These are phyloP conservation scores for Fusarium nygamai DNA, from an alignment of 2,329 filamentous ascomycete genomes.

Conservation along the genomic window DNA sequence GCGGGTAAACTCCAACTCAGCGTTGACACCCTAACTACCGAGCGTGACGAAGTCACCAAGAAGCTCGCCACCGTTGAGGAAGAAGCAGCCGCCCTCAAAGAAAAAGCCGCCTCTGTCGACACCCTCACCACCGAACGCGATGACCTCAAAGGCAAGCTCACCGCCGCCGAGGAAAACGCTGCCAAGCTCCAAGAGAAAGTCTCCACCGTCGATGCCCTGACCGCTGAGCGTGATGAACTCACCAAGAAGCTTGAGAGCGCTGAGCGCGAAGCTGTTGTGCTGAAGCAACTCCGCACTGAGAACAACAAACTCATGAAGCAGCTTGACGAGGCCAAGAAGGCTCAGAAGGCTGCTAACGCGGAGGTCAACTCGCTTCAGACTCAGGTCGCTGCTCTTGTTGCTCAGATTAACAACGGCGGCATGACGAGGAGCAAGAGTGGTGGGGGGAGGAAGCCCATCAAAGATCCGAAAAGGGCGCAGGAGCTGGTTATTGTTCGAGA, in stretches of 20 bases:
- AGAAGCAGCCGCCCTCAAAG: constrained; percentile 24
- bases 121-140: constrained; percentile 27
- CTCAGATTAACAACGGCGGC: constrained; percentile 25
- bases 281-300: constrained; percentile 35
- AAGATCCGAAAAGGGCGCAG: constrained; percentile 40
- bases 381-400: constrained; percentile 34
- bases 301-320: constrained; percentile 40
- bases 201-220: constrained; percentile 14
- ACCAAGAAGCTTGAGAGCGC: constrained; percentile 36
- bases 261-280: constrained; percentile 33
- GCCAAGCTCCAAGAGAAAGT: constrained; percentile 17
- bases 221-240: constrained; percentile 25
- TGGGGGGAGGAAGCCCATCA: constrained; percentile 31
- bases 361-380: constrained; percentile 33
- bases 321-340: constrained; percentile 37
- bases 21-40: constrained; percentile 8
- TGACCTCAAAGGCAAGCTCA: constrained; percentile 29
- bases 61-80: constrained; percentile 34
- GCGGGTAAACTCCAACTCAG: constrained; percentile 29
- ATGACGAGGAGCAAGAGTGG: constrained; percentile 22
- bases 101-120: constrained; percentile 28
- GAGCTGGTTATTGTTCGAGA: constrained; percentile 43
- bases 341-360: constrained; percentile 32
- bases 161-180: constrained; percentile 11
- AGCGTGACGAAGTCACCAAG: constrained; percentile 38